These are phyloP conservation scores for Rossbeevera mucosa DNA, from an alignment of 768 basidiomycete genomes.

Conservation along the genomic window DNA sequence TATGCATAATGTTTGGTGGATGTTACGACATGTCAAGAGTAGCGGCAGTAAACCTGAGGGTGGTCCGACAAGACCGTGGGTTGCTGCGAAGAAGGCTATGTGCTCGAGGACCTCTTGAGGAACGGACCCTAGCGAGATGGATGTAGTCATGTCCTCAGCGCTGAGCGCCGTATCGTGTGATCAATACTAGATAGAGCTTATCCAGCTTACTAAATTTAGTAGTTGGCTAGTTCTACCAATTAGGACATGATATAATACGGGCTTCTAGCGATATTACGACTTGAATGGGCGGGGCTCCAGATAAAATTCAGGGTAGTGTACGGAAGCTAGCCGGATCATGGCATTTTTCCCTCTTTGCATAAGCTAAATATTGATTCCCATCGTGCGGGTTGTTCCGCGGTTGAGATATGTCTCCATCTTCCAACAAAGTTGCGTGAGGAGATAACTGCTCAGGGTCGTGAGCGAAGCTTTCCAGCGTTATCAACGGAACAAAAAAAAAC, in stretches of 20 bases:
- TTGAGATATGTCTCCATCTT: slow-evolving; percentile 36
- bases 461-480: slow-evolving; percentile 1
- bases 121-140: slow-evolving; percentile 41
- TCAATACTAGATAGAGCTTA: no score
- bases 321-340: slow-evolving; percentile 4
- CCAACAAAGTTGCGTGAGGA: slow-evolving; percentile 52
- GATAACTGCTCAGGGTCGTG: slow-evolving; percentile 33
- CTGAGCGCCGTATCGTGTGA: neutral
- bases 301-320: neutral
- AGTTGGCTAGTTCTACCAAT: neutral
- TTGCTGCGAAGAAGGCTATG: slow-evolving; percentile 64
- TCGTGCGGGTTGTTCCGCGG: slow-evolving; percentile 32
- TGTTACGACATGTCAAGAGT: slow-evolving; percentile 44
- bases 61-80: slow-evolving; percentile 51
- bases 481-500: neutral
- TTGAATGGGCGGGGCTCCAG: neutral
- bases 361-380: slow-evolving; percentile 55
- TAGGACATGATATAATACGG: neutral
- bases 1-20: slow-evolving; percentile 49
- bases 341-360: slow-evolving; percentile 34
- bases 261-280: neutral
- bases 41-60: slow-evolving; percentile 57
- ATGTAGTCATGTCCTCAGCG: slow-evolving; percentile 17
- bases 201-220: slow-evolving; percentile 7
- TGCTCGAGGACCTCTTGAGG: slow-evolving; percentile 79